phyloP scores from a whole-genome alignment of 768 basidiomycete species.

The Neoboletus magnificus region DNA sequence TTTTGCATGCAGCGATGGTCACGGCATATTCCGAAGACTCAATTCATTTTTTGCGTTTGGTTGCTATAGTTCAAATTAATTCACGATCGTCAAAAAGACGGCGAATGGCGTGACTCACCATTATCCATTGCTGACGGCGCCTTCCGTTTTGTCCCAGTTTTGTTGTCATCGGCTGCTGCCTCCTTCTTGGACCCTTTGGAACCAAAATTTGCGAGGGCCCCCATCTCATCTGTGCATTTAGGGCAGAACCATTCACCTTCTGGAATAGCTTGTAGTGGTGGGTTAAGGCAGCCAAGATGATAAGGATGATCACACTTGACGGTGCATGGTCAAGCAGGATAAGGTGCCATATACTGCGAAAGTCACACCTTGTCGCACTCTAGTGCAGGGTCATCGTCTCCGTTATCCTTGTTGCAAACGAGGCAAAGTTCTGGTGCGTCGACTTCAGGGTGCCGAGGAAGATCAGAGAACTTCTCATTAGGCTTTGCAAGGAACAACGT shows the following conservation, averaged over 20 bases:
- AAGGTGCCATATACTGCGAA: background rate
- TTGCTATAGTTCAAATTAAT: slow-evolving; percentile 20
- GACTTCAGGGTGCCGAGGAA: slow-evolving; percentile 81
- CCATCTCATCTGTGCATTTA: slow-evolving; percentile 59
- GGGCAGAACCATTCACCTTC: slow-evolving; percentile 94
- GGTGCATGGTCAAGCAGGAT: slow-evolving; percentile 1
- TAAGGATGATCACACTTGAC: slow-evolving; percentile 84
- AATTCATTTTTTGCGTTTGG: slow-evolving; percentile 39
- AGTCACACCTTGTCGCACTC: slow-evolving; percentile 84
- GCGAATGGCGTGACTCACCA: slow-evolving; percentile 29
- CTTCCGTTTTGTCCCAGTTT: slow-evolving; percentile 43
- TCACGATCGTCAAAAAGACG: background rate
- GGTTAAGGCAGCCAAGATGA: slow-evolving; percentile 77
- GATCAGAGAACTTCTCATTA: slow-evolving; percentile 67
- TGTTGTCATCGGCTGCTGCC: slow-evolving; percentile 18
- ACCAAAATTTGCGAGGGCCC: slow-evolving; percentile 35
- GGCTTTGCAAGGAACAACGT: slow-evolving; percentile 81
- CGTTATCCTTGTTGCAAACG: slow-evolving; percentile 65
- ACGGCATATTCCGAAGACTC: background rate
- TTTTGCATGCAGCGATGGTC: background rate
- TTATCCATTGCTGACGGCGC: slow-evolving; percentile 37
- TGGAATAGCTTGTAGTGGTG: slow-evolving; percentile 73
- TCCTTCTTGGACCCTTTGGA: slow-evolving; percentile 20
- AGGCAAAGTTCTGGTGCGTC: slow-evolving; percentile 66
- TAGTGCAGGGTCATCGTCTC: slow-evolving; percentile 68